Evolutionary conservation across 2,329 filamentous ascomycete species (phyloP).

Genomic region (Xylaria sp.): DNA sequence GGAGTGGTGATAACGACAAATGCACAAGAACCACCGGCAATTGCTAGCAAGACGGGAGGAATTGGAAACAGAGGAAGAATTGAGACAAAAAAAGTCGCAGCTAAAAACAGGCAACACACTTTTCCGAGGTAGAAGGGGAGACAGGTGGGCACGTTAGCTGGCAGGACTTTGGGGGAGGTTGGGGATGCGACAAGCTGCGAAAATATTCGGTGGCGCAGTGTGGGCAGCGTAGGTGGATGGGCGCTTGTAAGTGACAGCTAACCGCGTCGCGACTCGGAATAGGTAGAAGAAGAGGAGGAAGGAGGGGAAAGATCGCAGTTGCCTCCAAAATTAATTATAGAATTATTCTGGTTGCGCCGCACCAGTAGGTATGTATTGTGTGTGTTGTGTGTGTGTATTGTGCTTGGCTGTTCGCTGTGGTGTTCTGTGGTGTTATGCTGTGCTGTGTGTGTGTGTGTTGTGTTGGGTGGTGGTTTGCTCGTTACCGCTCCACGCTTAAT

Average conservation of each 20-base stretch:
- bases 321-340: background rate
- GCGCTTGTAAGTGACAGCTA: slow-evolving; percentile 20
- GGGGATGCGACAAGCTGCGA: slow-evolving; percentile 36
- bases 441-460: background rate
- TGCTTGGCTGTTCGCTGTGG: background rate
- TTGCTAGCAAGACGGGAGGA: slow-evolving; percentile 17
- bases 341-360: slow-evolving; percentile 14
- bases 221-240: slow-evolving; percentile 26
- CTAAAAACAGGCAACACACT: slow-evolving; percentile 2
- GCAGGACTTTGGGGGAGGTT: slow-evolving; percentile 33
- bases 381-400: no score
- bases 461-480: slow-evolving; percentile 9
- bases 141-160: slow-evolving; percentile 14
- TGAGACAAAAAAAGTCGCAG: slow-evolving; percentile 6
- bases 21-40: slow-evolving; percentile 31
- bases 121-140: slow-evolving; percentile 13
- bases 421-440: background rate
- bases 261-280: slow-evolving; percentile 23
- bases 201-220: slow-evolving; percentile 41
- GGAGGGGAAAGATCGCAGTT: background rate
- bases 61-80: background rate
- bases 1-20: slow-evolving; percentile 46
- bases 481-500: background rate
- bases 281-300: background rate
- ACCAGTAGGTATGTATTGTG: no score